Conservation (phyloP, 306 rosid genomes). For the Psophocarpus tetragonolobus region DNA sequence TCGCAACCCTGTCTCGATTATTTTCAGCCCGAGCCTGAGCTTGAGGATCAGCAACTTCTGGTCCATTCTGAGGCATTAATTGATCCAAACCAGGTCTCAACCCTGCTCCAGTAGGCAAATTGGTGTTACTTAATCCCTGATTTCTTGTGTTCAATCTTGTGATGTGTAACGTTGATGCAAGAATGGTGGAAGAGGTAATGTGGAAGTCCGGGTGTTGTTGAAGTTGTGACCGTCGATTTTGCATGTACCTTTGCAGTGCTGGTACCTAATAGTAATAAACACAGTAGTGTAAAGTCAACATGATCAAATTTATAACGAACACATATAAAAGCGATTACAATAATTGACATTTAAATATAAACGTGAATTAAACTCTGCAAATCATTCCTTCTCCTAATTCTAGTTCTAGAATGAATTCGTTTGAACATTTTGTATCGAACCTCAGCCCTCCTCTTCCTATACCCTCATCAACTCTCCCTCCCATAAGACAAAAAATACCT, state of each 20-base stretch:
- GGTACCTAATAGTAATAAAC: slow-evolving; percentile 64
- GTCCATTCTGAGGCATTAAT: slow-evolving; percentile 42
- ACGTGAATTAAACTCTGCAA: not conserved
- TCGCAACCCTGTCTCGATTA: slow-evolving; percentile 45
- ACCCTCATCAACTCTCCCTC: not conserved
- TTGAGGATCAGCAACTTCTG: slow-evolving; percentile 46
- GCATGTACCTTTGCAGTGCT: slow-evolving; percentile 93
- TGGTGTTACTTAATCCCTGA: slow-evolving; percentile 49
- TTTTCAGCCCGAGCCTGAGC: slow-evolving; percentile 51
- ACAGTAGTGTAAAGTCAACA: not conserved
- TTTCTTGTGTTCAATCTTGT: slow-evolving; percentile 92
- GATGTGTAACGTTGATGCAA: slow-evolving; percentile 96
- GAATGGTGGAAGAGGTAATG: slow-evolving; percentile 93
- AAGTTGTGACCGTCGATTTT: slow-evolving; percentile 80
- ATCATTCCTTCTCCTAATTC: not conserved
- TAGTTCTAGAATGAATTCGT: not conserved
- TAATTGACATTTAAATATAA: not conserved
- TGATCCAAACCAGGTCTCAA: slow-evolving; percentile 59
- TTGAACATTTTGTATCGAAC: not conserved
- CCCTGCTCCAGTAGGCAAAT: slow-evolving; percentile 54
- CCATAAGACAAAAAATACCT: not conserved
- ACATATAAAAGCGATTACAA: slow-evolving; percentile 15
- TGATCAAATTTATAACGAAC: slow-evolving; percentile 10
- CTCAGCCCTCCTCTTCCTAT: not conserved
- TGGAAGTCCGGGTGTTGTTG: slow-evolving; percentile 97